A percentile compares a stretch with the other conserved stretches of the same genome.
Evolutionary conservation across 139 green algal genomes (phyloP).

Genomic region (Chara braunii): DNA sequence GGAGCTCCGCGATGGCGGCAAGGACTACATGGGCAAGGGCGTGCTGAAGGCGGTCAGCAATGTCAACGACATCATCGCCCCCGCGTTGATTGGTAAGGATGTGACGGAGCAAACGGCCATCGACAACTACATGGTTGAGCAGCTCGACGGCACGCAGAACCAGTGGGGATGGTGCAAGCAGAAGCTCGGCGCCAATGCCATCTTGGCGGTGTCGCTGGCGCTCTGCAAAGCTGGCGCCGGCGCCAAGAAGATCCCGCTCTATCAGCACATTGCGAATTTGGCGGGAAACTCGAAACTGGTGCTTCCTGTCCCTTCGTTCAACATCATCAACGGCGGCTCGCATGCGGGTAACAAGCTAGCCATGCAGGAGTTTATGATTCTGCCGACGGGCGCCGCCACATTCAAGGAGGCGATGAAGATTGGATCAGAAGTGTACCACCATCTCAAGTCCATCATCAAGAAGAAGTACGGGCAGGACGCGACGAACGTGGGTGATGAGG

Average conservation of each 20-base stretch:
- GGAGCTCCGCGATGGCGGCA: conserved; percentile 85
- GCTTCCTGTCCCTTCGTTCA: conserved; percentile 92
- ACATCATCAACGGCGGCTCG: conserved; percentile 96
- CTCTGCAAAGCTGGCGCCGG: conserved; percentile 81
- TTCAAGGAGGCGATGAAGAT: conserved; percentile 91
- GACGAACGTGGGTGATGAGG: conserved; percentile 94
- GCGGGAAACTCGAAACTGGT: background rate
- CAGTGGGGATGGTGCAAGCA: too few species aligned
- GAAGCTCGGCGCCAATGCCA: conserved; percentile 96
- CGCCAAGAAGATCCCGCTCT: conserved; percentile 91
- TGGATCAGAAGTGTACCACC: conserved; percentile 88
- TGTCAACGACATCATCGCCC: conserved; percentile 85
- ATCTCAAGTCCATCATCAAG: conserved; percentile 60
- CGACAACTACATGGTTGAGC: conserved; percentile 84
- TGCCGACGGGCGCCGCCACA: conserved; percentile 69
- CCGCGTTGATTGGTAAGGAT: conserved; percentile 69
- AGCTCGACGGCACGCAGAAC: conserved; percentile 92
- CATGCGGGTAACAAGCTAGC: conserved; percentile 94
- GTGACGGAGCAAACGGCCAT: conserved; percentile 82
- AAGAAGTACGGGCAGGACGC: conserved; percentile 94
- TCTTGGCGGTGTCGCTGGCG: conserved; percentile 92
- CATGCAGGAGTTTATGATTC: conserved; percentile 99
- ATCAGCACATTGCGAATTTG: conserved; percentile 31
- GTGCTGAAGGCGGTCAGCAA: conserved; percentile 87
- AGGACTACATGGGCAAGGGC: conserved; percentile 72